Percentiles rank a stretch among this genome's conserved stretches.
These are phyloP conservation scores for Chenopodium album DNA, from an alignment of 148 eudicot species.

Conservation along the genomic window DNA sequence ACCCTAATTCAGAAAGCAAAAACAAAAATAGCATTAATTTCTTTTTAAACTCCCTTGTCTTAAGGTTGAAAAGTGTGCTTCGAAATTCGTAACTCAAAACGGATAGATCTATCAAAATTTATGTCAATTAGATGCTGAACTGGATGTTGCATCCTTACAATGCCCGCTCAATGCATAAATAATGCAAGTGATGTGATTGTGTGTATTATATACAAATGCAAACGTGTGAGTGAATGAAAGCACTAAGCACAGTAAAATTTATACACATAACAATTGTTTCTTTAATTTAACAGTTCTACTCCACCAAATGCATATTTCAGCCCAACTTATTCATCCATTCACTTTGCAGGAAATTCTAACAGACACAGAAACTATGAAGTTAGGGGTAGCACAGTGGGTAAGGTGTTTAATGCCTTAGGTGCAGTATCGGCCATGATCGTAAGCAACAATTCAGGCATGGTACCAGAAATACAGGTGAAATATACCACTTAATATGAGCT, in stretches of 20 bases:
- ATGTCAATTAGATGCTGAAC: neutral
- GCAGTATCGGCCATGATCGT: constrained; percentile 60
- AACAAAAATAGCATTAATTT: neutral
- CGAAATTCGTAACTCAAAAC: neutral
- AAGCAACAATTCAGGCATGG: constrained; percentile 57
- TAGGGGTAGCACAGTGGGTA: constrained; percentile 38
- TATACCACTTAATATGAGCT: neutral
- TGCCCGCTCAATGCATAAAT: neutral
- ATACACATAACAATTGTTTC: no score
- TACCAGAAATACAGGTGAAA: constrained; percentile 60
- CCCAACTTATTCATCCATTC: neutral
- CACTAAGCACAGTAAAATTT: neutral
- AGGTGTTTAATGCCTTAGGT: constrained; percentile 46
- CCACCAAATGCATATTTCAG: neutral
- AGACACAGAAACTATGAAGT: constrained; percentile 42
- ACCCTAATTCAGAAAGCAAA: neutral
- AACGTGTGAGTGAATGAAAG: neutral
- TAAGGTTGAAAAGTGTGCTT: neutral
- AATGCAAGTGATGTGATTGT: neutral
- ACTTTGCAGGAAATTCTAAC: constrained; percentile 41
- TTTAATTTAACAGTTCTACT: neutral
- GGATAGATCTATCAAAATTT: no score
- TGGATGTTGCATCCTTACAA: neutral
- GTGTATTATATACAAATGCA: no score
- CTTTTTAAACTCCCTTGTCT: neutral